A percentile compares a stretch with the other conserved stretches of the same genome.
Conservation (phyloP, 2,329 filamentous ascomycete species). For the Lecanicillium sp. region DNA sequence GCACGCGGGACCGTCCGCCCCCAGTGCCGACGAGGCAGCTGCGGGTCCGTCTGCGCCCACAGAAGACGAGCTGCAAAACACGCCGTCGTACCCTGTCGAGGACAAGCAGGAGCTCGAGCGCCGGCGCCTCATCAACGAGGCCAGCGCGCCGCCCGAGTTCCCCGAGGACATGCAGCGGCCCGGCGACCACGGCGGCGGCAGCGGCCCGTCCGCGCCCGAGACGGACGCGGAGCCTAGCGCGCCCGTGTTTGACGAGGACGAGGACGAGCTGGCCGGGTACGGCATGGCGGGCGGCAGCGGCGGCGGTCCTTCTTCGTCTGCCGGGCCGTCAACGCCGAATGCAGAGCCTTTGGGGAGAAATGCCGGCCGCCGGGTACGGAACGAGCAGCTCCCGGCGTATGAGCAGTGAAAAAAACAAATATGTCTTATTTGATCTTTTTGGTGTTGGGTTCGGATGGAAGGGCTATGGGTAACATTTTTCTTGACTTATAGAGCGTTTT, state of each 20-base stretch:
- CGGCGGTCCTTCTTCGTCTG: conserved; percentile 20
- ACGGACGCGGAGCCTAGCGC: conserved; percentile 45
- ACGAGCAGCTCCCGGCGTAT: conserved; percentile 35
- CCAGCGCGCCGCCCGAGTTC: conserved; percentile 56
- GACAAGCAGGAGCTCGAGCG: conserved; percentile 78
- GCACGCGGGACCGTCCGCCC: conserved; percentile 14
- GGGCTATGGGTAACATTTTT: no score
- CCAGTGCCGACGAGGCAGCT: conserved; percentile 19
- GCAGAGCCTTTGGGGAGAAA: neutral
- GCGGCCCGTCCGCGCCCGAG: conserved; percentile 14
- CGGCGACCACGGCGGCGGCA: conserved; percentile 25
- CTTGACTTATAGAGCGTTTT: no score
- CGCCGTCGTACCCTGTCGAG: conserved; percentile 38
- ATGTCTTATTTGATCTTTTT: no score
- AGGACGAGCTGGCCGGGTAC: conserved; percentile 40
- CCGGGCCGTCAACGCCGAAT: conserved; percentile 2
- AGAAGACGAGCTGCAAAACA: conserved; percentile 34
- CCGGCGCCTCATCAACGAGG: conserved; percentile 55
- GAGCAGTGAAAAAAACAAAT: conserved; percentile 30
- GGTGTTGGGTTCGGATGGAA: no score
- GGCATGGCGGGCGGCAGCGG: no score
- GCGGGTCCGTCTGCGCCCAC: conserved; percentile 39
- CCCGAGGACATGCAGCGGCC: conserved; percentile 44
- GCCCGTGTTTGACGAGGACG: conserved; percentile 51
- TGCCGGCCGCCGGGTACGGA: neutral